Percentiles rank a stretch among this genome's conserved stretches.
phyloP scores from a whole-genome alignment of 208 protist species.

The Leishmania braziliensis region DNA sequence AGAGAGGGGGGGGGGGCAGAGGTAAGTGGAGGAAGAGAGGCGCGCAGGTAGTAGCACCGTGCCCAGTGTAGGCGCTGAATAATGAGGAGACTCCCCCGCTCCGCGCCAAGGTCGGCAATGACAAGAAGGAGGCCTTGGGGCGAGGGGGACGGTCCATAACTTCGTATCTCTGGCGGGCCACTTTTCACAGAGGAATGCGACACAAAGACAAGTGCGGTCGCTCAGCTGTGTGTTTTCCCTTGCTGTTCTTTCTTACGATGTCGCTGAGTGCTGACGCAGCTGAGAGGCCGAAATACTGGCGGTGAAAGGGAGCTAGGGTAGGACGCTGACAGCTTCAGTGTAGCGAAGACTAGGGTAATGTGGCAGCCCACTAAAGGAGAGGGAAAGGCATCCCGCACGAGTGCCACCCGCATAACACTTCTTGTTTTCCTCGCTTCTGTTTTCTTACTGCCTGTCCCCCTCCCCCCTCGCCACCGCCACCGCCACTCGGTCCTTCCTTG shows the following conservation, averaged over 20 bases:
- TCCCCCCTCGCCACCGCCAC: neutral
- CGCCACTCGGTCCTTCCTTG: too few relatives aligned
- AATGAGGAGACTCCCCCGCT: neutral
- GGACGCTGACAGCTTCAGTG: neutral
- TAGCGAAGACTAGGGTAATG: neutral
- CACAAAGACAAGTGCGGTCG: neutral
- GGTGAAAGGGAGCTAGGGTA: neutral
- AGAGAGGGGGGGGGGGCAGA: neutral
- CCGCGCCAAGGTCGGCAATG: neutral
- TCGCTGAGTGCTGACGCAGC: neutral
- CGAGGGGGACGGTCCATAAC: neutral
- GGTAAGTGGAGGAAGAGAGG: neutral
- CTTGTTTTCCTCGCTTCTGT: neutral
- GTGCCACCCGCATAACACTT: neutral
- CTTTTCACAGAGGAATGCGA: neutral
- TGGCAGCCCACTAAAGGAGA: neutral
- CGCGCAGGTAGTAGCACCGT: neutral
- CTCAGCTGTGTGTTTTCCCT: neutral
- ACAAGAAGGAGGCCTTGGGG: neutral
- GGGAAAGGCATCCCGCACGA: neutral
- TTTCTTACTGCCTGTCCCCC: neutral
- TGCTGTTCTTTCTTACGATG: neutral
- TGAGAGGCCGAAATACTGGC: neutral
- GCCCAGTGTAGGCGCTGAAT: neutral
- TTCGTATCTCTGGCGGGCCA: neutral